Conservation (phyloP, 2,329 filamentous ascomycete species). For the Chalaropsis thielavioides region DNA sequence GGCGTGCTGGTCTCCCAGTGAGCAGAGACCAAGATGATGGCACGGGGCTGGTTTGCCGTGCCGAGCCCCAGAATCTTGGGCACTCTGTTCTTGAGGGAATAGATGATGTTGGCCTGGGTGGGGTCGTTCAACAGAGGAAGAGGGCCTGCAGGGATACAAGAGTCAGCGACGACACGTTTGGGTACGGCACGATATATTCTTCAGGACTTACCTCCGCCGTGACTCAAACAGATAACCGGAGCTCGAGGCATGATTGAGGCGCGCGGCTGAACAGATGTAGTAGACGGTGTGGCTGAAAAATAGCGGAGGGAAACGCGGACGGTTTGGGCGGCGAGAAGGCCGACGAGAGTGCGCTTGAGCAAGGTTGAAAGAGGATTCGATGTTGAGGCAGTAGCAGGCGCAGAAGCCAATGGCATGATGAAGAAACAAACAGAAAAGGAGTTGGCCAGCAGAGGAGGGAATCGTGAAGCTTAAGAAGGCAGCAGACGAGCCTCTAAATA, state of each 20-base stretch:
- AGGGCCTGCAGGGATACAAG: constrained; percentile 28
- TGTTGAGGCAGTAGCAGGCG: neutral
- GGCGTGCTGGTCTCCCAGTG: constrained; percentile 40
- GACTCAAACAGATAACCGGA: constrained; percentile 35
- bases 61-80: constrained; percentile 41
- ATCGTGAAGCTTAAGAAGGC: neutral
- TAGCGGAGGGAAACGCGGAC: constrained; percentile 10
- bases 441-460: neutral
- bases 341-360: constrained; percentile 15
- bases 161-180: neutral
- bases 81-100: constrained; percentile 38
- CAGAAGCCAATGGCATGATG: neutral
- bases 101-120: constrained; percentile 34
- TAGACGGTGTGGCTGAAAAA: neutral
- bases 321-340: constrained; percentile 16
- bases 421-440: neutral
- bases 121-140: constrained; percentile 45
- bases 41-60: constrained; percentile 34
- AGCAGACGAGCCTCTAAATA: neutral
- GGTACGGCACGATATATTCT: neutral
- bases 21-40: constrained; percentile 43
- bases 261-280: neutral
- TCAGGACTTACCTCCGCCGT: constrained; percentile 31
- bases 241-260: constrained; percentile 28
- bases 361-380: constrained; percentile 4